Percentiles rank a stretch among this genome's conserved stretches.
Conservation (phyloP, 768 basidiomycete genomes). For the Tylopilus felleus region DNA sequence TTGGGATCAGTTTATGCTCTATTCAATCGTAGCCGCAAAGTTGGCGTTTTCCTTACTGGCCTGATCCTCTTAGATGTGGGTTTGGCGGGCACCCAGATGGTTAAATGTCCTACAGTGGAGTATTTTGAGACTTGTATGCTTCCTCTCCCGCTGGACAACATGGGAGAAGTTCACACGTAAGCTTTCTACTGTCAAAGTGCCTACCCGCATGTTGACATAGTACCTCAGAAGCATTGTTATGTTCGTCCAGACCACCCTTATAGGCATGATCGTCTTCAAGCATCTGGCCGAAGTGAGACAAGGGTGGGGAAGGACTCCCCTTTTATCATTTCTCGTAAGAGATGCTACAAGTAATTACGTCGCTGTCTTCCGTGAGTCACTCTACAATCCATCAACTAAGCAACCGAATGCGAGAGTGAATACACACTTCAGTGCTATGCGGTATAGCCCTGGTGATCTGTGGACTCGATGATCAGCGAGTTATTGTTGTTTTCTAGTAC, state of each 20-base stretch:
- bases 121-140: constrained; percentile 25
- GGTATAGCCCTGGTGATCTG: not conserved
- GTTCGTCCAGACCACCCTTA: constrained; percentile 37
- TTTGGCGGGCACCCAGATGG: constrained; percentile 14
- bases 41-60: constrained; percentile 20
- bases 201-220: not conserved
- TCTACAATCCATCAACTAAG: not conserved
- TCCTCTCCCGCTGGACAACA: constrained; percentile 3
- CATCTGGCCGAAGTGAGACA: constrained; percentile 33
- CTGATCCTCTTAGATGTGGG: constrained; percentile 22
- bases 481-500: constrained; percentile 3
- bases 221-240: constrained; percentile 16
- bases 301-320: constrained; percentile 43
- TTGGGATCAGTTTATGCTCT: constrained; percentile 16
- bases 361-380: constrained; percentile 35
- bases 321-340: constrained; percentile 39
- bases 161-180: constrained; percentile 6
- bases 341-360: constrained; percentile 46
- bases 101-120: constrained; percentile 2
- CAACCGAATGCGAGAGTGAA: not conserved
- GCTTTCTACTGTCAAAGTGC: constrained; percentile 1
- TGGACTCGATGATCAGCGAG: constrained; percentile 1
- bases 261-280: constrained; percentile 38
- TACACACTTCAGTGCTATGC: constrained; percentile 1
- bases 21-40: constrained; percentile 34